Conservation (phyloP, 1,284 basidiomycete genomes). For the Lentinula novae-zelandiae region DNA sequence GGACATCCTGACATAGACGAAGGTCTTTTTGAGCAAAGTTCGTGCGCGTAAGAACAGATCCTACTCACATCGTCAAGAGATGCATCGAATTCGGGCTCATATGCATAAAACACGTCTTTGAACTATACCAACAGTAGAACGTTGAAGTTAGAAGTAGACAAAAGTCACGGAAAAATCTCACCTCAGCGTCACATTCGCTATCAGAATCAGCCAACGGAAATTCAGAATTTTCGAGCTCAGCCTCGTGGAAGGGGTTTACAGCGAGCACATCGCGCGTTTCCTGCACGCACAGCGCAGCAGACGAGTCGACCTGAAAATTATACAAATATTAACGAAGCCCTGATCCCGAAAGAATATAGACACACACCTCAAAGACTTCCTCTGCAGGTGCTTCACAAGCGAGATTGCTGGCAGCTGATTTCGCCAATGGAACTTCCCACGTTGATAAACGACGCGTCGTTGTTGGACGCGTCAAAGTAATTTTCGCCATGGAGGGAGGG, state of each 20-base stretch:
- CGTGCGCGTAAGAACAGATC: background rate
- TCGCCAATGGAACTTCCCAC: constrained; percentile 5
- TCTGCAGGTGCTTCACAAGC: background rate
- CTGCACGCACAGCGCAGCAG: constrained; percentile 5
- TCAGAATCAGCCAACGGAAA: background rate
- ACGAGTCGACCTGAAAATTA: background rate
- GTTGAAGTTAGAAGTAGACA: background rate
- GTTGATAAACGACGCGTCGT: constrained; percentile 8
- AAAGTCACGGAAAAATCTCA: background rate
- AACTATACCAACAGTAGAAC: background rate
- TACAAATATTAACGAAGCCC: background rate
- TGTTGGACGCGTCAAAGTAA: background rate
- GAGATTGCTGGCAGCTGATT: background rate
- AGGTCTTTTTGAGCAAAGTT: background rate
- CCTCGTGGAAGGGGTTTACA: background rate
- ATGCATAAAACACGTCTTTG: background rate
- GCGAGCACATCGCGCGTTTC: constrained; percentile 7
- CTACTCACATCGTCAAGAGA: constrained; percentile 8
- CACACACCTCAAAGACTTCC: constrained; percentile 6
- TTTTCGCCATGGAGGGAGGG: background rate
- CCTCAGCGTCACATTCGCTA: background rate
- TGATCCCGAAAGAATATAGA: background rate
- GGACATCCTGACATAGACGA: background rate
- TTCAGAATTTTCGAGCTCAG: background rate
- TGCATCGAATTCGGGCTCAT: constrained; percentile 7